phyloP scores from a whole-genome alignment of 1,284 basidiomycete species.

The Sanghuangporus weigelae region DNA sequence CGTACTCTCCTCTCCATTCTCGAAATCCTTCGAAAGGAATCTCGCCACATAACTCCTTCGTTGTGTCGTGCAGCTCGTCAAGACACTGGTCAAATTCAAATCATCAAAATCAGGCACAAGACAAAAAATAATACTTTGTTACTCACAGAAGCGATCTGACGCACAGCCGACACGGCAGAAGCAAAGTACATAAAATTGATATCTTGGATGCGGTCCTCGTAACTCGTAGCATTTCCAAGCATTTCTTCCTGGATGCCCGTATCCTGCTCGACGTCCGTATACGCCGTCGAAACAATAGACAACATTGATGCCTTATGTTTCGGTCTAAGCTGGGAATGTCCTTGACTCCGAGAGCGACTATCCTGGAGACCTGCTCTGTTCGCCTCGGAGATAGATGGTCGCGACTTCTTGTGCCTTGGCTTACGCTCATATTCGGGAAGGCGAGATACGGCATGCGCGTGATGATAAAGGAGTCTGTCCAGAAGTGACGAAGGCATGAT shows the following conservation, averaged over 20 bases:
- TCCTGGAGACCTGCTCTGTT: neutral
- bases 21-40: constrained; percentile 40
- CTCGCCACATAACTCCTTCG: constrained; percentile 41
- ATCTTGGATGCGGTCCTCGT: neutral
- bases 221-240: neutral
- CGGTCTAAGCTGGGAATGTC: neutral
- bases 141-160: constrained; percentile 38
- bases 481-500: constrained; percentile 39
- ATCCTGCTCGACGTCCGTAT: constrained; percentile 25
- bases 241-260: neutral
- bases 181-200: constrained; percentile 42
- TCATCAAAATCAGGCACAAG: neutral
- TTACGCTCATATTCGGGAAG: neutral
- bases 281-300: constrained; percentile 24
- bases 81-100: constrained; percentile 27
- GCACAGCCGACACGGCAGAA: constrained; percentile 37
- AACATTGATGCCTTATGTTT: constrained; percentile 5
- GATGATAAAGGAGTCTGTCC: constrained; percentile 40
- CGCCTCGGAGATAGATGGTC: neutral
- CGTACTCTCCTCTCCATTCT: constrained; percentile 34
- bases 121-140: neutral
- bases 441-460: constrained; percentile 13
- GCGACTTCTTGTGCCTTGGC: neutral
- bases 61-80: constrained; percentile 37
- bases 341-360: neutral